phyloP scores from a whole-genome alignment of 1,139 yeast species.

The Nakaseomyces uthaithaninus region DNA sequence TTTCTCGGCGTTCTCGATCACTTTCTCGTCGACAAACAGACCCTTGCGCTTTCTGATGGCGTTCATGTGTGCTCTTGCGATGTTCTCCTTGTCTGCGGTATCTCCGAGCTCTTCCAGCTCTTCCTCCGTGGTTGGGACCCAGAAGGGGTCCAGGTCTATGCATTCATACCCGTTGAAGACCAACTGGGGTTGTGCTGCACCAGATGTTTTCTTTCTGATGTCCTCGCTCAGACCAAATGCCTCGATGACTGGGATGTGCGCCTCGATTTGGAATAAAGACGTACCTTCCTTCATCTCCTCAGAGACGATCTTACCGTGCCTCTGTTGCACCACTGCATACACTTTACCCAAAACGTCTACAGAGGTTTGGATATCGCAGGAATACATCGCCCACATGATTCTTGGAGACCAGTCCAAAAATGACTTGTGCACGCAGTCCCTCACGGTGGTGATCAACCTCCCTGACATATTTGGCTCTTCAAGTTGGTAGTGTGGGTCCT shows the following conservation, averaged over 20 bases:
- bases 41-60: constrained; percentile 81
- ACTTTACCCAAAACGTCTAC: constrained; percentile 93
- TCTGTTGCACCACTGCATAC: constrained; percentile 83
- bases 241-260: constrained; percentile 85
- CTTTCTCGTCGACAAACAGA: constrained; percentile 78
- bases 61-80: constrained; percentile 82
- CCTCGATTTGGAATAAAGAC: constrained; percentile 82
- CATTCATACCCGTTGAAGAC: constrained; percentile 84
- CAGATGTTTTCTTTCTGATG: constrained; percentile 85
- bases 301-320: constrained; percentile 75
- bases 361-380: constrained; percentile 92
- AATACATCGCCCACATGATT: constrained; percentile 81
- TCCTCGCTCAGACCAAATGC: constrained; percentile 97
- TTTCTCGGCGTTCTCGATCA: constrained; percentile 85
- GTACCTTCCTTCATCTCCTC: constrained; percentile 99
- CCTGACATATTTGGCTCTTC: constrained; percentile 45
- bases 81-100: constrained; percentile 82
- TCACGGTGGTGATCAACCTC: constrained; percentile 61
- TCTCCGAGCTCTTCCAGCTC: constrained; percentile 92
- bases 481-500: constrained; percentile 27
- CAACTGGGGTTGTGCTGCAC: constrained; percentile 95
- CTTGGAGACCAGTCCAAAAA: constrained; percentile 81
- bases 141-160: constrained; percentile 88
- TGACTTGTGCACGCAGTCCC: constrained; percentile 63
- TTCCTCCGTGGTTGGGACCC: constrained; percentile 99